Base-by-base conservation (phyloP, 257 asterid species). In the Salvia hispanica region DNA sequence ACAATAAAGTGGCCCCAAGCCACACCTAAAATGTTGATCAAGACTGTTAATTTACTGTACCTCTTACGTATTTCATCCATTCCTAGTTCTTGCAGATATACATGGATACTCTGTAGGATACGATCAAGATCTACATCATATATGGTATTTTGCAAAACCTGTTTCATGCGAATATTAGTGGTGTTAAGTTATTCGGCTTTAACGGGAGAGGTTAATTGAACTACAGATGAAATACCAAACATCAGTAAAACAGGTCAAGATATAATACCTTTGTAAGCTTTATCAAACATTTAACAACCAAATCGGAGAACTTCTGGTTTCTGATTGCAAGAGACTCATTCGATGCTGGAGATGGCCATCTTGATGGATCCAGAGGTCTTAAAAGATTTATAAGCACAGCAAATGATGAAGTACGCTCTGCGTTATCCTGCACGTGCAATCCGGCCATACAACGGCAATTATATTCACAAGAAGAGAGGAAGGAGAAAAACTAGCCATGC, bases 1-100 rank as follows among this genome's bases (percentile, higher is more conserved):
- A 25, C 31, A 25, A 25, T 25, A 25, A 25, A 25, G 3, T 25
- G 31, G 31, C 31, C 9, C 42, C 42, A 6, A 6, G 40, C 46
- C 52, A 54, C 51, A 64, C 51, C 55, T 58, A 28, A 62, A 68
- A 44, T 16, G 16, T 31, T 12, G 13, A 57, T 42, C 8, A 6
- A 40, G 66, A 54, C 51, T 46, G 39, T 31, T 59, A 33, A 33
- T 58, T 43, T 59, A 28, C 62, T 46, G 48, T 81, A 94, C 99
- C 99, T 91, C 80, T 82, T 92, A 43, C 98, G 81, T 62, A 94
- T 91, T 78, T 94, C 99, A 79, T 91, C 98, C 98, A 91, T 94
- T 60, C 98, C 98, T 62, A 94, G 64, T 68, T 91, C 98, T 86
- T 94, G 98, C 57, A 94, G 87, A 84, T 91, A 94, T 69, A 91